Base-by-base conservation (phyloP, 2,329 filamentous ascomycete genomes). In the Pyrenophora teres region DNA sequence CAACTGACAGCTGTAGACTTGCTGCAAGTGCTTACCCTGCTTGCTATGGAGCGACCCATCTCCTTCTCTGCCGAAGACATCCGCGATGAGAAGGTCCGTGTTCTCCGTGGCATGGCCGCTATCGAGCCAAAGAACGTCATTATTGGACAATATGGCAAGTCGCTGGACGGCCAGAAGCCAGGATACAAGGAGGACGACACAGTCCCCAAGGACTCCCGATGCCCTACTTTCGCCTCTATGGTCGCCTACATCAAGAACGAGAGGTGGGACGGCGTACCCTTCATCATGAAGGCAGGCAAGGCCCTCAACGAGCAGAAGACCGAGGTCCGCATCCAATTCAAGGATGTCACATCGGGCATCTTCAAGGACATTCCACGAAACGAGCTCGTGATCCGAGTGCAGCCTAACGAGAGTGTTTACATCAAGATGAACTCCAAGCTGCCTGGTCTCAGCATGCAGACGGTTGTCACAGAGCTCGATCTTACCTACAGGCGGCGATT, bases 371-470 rank as follows among this genome's bases (percentile, higher is more conserved):
- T 99, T 72, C 95, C 94, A 54, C 89, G 95, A 65, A 99, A 99
- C 81, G 94, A 99, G 80, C 88, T 99, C 62, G 94, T 99, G 69
- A 97, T 99, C 81, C 92, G 94, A 64, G 96, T 99, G 62, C 94
- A 99, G 81, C 94, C 94, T 68, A 99, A 99, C 80, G 94, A 99
- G 83, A 96, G 90, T 74, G 92, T 99, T 64, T 99, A 99, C 81
- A 96, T 97, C 78, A 99, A 99, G 87, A 99, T 99, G 94, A 99
- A 99, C 87, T 97, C 93, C 25, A 99, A 99, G 83, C 83, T 99
- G 53, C 95, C 94, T 16, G 94, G 94, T 68, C 82, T 99, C 69
- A 97, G 92, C 81, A 99, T 97, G 92, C 94, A 99, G 83, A 99
- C 94, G 10, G 94, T 97, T 33, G 90, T 97, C 66, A 99, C 94